Percentiles rank a stretch among this genome's conserved stretches.
phyloP scores from a whole-genome alignment of 176 grass and related monocot species.

The Typha latifolia region DNA sequence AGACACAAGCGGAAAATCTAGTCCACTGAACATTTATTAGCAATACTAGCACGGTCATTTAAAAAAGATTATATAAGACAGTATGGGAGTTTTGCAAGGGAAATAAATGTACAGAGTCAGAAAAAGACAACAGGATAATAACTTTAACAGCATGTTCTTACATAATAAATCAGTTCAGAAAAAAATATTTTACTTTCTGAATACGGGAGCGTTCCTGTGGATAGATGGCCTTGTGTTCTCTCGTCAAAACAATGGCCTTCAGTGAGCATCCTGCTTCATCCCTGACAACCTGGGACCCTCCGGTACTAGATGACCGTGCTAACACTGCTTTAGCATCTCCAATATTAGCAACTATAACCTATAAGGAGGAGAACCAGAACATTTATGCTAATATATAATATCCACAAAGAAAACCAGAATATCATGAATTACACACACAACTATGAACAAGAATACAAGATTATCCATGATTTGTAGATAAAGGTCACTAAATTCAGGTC shows the following conservation, averaged over 20 bases:
- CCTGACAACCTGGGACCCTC: constrained; percentile 9
- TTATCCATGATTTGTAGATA: background rate
- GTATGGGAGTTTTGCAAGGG: background rate
- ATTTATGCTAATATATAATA: no score
- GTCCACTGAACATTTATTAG: no score
- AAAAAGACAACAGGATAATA: background rate
- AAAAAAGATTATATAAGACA: no score
- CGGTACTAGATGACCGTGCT: constrained; percentile 40
- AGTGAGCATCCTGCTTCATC: constrained; percentile 21
- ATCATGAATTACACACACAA: background rate
- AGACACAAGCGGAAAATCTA: no score
- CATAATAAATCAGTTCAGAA: background rate
- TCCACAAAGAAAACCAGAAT: no score
- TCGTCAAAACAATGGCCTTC: constrained; percentile 93
- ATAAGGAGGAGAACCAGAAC: background rate
- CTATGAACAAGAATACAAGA: background rate
- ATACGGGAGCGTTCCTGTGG: constrained; percentile 72
- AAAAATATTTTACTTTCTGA: constrained; percentile 43
- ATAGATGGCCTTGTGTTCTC: constrained; percentile 99
- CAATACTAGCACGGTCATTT: no score
- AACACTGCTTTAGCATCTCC: constrained; percentile 95
- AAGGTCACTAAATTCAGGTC: no score
- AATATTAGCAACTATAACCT: constrained; percentile 85
- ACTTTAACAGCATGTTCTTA: background rate
- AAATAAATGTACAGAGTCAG: background rate